Evolutionary conservation across 371 early-diverging fungal species (phyloP).

Genomic region (Lichtheimia hyalospora): DNA sequence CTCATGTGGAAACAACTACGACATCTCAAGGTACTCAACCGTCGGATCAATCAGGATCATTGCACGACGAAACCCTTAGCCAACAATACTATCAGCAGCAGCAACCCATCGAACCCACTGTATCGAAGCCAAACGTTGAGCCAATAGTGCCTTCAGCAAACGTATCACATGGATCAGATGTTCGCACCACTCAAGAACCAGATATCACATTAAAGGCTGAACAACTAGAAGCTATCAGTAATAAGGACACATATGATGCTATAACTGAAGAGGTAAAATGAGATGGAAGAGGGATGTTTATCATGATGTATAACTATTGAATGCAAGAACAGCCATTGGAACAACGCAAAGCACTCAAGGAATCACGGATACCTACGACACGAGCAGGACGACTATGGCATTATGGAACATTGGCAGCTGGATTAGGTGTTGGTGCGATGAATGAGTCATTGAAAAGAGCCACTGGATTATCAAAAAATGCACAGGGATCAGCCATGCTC

Average conservation of each 20-base stretch:
- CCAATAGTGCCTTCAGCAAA: no score
- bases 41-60: no score
- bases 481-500: constrained; percentile 59
- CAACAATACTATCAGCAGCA: background rate
- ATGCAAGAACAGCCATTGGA: constrained; percentile 6
- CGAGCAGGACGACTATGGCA: constrained; percentile 65
- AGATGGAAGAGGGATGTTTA: background rate
- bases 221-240: constrained; percentile 6
- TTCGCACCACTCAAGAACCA: background rate
- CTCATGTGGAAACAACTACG: background rate
- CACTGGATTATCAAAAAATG: constrained; percentile 48
- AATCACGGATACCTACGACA: constrained; percentile 66
- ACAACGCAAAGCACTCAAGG: constrained; percentile 35
- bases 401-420: constrained; percentile 72
- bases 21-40: no score
- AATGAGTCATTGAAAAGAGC: constrained; percentile 72
- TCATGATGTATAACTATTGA: background rate
- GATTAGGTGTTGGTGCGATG: constrained; percentile 75
- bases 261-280: constrained; percentile 1
- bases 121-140: background rate
- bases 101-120: background rate
- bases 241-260: constrained; percentile 10
- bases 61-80: background rate
- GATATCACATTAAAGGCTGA: constrained; percentile 1
- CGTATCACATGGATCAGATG: no score